Base-by-base conservation (phyloP, 225 moss, liverwort and hornwort genomes). In the Takakia lepidozioides region DNA sequence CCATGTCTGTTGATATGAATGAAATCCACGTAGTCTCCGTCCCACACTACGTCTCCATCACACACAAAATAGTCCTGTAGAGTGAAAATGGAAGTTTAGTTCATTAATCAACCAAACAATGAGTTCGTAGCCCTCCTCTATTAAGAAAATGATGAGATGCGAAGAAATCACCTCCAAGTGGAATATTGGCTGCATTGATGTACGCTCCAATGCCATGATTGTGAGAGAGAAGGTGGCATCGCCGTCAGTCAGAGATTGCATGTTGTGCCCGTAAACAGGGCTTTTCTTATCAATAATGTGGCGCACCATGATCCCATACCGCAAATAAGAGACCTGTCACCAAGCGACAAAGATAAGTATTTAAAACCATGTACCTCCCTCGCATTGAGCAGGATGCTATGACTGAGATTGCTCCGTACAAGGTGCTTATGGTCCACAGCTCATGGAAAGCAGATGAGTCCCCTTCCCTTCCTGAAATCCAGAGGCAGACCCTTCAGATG, bases 131-230 rank as follows among this genome's bases (percentile, higher is more conserved):
- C n/a, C n/a, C n/a, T n/a, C n/a, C n/a, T n/a, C n/a, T n/a, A n/a
- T n/a, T n/a, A n/a, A n/a, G n/a, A n/a, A n/a, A n/a, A n/a, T n/a
- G n/a, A n/a, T n/a, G n/a, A n/a, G n/a, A n/a, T n/a, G n/a, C n/a
- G n/a, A n/a, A n/a, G n/a, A n/a, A 32, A 29, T 13, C 40, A 93
- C 93, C 89, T 98, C 85, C 66, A 91, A 67, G 58, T 98, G 98
- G 55, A 98, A 98, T 60, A 98, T 91, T 49, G 98, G 80, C 43
- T 98, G 98, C 98, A 98, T 98, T 20, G 98, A 98, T 2, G 98
- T 80, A 58, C 91, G 85, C 65, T 98, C 98, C 26, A 83, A 48
- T 2, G 85, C 91, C 85, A 91, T 91, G 64, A 98, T 71, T 5
- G 98, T 98, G 29, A 98, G 68, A 22, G 98, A 98, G 46, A 98